Evolutionary conservation across 2,329 filamentous ascomycete species (phyloP).

Genomic region (Verticillium nubilum): DNA sequence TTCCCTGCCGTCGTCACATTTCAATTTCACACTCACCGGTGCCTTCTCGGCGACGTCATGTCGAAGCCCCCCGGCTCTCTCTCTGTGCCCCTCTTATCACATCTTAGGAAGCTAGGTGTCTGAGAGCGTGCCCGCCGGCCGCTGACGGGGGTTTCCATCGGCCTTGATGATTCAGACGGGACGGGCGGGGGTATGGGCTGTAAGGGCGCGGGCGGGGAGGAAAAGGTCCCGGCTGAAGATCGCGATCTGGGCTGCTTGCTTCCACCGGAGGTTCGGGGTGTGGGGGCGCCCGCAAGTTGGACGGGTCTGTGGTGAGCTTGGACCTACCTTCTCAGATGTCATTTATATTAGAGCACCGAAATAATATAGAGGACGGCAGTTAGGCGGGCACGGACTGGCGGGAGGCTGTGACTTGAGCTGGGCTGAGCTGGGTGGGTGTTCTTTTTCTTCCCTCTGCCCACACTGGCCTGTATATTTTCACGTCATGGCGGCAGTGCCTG

Average conservation of each 20-base stretch:
- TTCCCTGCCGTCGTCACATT: no score
- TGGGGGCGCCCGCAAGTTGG: background rate
- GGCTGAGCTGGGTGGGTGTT: background rate
- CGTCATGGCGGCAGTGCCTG: no score
- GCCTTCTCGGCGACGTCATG: no score
- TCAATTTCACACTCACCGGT: no score
- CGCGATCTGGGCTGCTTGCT: background rate
- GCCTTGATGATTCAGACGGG: no score
- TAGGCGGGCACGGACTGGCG: background rate
- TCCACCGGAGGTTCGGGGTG: background rate
- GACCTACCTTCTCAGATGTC: background rate
- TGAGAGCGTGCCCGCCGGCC: no score
- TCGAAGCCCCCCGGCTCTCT: no score
- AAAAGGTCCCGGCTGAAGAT: background rate
- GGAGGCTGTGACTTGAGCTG: background rate
- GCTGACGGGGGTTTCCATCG: no score
- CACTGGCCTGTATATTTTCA: no score
- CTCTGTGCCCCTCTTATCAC: background rate
- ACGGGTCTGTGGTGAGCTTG: background rate
- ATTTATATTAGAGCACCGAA: background rate
- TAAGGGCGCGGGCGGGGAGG: background rate
- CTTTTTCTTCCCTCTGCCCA: background rate
- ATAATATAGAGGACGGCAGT: background rate
- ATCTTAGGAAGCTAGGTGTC: conserved; percentile 1
- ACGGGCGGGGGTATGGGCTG: no score